These are phyloP conservation scores for Pestalotiopsis sp. DNA, from an alignment of 2,329 filamentous ascomycete genomes.

Conservation along the genomic window DNA sequence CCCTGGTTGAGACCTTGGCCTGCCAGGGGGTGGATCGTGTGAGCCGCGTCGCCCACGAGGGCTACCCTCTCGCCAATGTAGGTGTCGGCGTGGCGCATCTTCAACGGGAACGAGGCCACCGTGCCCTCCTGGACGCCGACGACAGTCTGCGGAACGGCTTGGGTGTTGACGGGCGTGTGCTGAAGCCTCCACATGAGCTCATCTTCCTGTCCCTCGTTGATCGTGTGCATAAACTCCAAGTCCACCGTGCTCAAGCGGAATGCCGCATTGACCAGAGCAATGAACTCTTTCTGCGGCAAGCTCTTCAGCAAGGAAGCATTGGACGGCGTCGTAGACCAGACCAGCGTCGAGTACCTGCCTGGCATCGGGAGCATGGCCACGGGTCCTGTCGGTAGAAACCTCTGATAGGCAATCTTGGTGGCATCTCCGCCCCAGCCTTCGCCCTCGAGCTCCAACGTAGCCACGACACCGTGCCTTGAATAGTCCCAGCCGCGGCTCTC, in stretches of 20 bases:
- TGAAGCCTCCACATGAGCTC: slow-evolving; percentile 83
- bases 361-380: slow-evolving; percentile 91
- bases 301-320: slow-evolving; percentile 80
- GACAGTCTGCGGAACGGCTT: slow-evolving; percentile 66
- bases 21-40: slow-evolving; percentile 91
- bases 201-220: slow-evolving; percentile 60
- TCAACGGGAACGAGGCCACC: slow-evolving; percentile 87
- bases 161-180: slow-evolving; percentile 62
- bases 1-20: slow-evolving; percentile 95
- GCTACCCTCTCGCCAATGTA: slow-evolving; percentile 91
- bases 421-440: slow-evolving; percentile 55
- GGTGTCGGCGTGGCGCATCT: slow-evolving; percentile 89
- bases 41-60: slow-evolving; percentile 90
- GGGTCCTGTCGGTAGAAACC: slow-evolving; percentile 90
- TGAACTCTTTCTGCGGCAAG: slow-evolving; percentile 72
- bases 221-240: slow-evolving; percentile 78
- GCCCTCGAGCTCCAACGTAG: slow-evolving; percentile 76
- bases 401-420: slow-evolving; percentile 84
- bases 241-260: slow-evolving; percentile 83
- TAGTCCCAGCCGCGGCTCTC: slow-evolving; percentile 92
- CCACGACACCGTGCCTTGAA: slow-evolving; percentile 84
- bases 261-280: slow-evolving; percentile 88
- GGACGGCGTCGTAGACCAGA: slow-evolving; percentile 90
- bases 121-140: slow-evolving; percentile 75
- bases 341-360: slow-evolving; percentile 78